Evolutionary conservation across 139 green algal genomes (phyloP), one percentile per base, ranked within the genome.

Genomic region (Yamagishiella unicocca): DNA sequence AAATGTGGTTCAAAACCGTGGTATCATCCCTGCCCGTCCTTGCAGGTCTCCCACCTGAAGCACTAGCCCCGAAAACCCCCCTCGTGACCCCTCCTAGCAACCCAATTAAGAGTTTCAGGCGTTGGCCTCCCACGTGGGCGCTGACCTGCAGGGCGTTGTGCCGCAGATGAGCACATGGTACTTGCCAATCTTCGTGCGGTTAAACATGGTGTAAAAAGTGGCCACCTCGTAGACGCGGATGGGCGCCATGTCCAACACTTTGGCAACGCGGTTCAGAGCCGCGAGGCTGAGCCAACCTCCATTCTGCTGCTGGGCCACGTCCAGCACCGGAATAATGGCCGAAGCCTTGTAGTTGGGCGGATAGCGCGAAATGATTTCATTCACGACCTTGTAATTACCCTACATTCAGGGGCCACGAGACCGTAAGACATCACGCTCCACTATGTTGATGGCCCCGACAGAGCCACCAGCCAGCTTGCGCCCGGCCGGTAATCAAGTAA

Each of bases 191-290:
- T 97, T 96, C 38, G 90, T 94, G 38, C 98, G 93, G 93, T 99
- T 99, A 95, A 99, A 99, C 98, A 99, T 99, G 80, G 97, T 98
- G 94, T 99, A 99, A 84, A 99, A 99, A 22, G 98, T 99, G 33
- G 97, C 98, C 74, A 91, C 88, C 86, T 99, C 97, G 77, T 99
- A 99, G 54, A 99, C 97, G 22, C 97, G 91, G 87, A 99, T 99
- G 6, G 93, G 88, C 8, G 96, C 82, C 94, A 99, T 96, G 19
- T 96, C 96, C 22, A 99, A 91, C 64, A 97, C 72, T 79, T 96
- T 87, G 1, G 96, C 96, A 33, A 98, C 94, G 22, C 93, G 93
- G 95, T 99, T 99, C 94, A 99, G 97, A 33, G 95, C 96, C 5
- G 92, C 88, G 3, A 99, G 91, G 46, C 92, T 94, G 10, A 99